Base-by-base conservation (phyloP, 73 alveolate species). In the Tetrahymena borealis region DNA sequence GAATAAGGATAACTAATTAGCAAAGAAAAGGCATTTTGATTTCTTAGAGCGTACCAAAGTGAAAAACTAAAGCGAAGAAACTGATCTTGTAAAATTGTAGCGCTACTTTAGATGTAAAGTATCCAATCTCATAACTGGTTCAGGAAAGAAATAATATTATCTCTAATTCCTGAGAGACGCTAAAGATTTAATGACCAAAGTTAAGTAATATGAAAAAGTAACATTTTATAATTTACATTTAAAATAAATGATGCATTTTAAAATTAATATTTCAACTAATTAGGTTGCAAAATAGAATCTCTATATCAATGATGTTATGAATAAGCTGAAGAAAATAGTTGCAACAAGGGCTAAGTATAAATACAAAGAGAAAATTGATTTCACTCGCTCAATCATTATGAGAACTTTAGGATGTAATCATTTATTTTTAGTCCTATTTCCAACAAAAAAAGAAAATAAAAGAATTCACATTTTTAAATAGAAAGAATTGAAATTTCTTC, bases 71-170 rank as follows among this genome's bases (percentile, higher is more conserved):
- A 38, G 40, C 36, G 91, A 93, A 93, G 40, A 79, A 5, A 78
- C 90, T 93, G 79, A 32, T 38, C 91, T 32, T 85, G 92, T 39
- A 32, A 93, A 32, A 93, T 79, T 93, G n/a, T 36, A 31, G 40
- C 90, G 28, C 78, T 93, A 92, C 38, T 85, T 85, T 13, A 93
- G 93, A 39, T 93, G 78, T 39, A 93, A 92, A 28, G 78, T 93
- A 15, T 33, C 95, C 5, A 39, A 91, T 13, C 39, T 93, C 42
- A 93, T 93, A 11, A 85, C 95, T 7, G 90, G 77, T 79, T 31
- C 91, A 32, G 95, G 95, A 3, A 85, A 93, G 79, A 60, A 78
- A 79, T 24, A 93, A 41, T 93, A 93, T 85, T 93, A 93, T 43
- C 91, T 90, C 78, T 32, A 79, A 39, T 93, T 38, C 39, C 90